These are phyloP conservation scores for Boletales sp. DNA, from an alignment of 768 basidiomycete genomes.

Conservation along the genomic window DNA sequence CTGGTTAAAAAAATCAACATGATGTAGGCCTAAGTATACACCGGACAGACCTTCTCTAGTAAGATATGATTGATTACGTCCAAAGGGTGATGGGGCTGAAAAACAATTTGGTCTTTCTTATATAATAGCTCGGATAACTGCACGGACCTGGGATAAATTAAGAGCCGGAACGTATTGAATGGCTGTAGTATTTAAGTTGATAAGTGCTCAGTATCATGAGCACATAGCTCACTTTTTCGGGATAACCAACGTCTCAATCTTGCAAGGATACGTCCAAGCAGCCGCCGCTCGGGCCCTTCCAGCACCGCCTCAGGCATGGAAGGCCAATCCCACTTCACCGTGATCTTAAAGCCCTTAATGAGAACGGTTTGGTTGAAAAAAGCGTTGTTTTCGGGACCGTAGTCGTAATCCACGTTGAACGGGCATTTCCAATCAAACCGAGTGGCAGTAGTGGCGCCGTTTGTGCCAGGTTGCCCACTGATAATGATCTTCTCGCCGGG, in stretches of 20 bases:
- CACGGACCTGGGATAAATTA: neutral
- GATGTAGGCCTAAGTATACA: neutral
- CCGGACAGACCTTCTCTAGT: conserved; percentile 3
- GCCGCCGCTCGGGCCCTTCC: too few relatives aligned
- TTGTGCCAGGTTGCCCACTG: too few relatives aligned
- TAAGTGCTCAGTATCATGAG: too few relatives aligned
- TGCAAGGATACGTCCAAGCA: too few relatives aligned
- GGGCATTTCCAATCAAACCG: too few relatives aligned
- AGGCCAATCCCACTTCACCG: neutral
- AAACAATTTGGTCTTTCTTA: neutral
- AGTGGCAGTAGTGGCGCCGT: too few relatives aligned
- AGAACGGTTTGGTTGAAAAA: too few relatives aligned
- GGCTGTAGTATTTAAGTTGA: neutral
- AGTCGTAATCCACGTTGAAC: too few relatives aligned
- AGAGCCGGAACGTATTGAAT: neutral
- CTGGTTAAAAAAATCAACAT: neutral
- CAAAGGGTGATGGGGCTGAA: conserved; percentile 3
- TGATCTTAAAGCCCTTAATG: conserved; percentile 7
- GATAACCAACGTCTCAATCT: too few relatives aligned
- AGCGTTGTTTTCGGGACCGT: too few relatives aligned
- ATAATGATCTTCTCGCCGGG: neutral
- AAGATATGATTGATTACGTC: conserved; percentile 7
- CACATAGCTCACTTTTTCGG: too few relatives aligned
- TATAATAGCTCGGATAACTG: neutral
- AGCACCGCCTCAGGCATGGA: neutral